Base-by-base conservation (phyloP, 805 yeast genomes). In the Millerozyma miso region DNA sequence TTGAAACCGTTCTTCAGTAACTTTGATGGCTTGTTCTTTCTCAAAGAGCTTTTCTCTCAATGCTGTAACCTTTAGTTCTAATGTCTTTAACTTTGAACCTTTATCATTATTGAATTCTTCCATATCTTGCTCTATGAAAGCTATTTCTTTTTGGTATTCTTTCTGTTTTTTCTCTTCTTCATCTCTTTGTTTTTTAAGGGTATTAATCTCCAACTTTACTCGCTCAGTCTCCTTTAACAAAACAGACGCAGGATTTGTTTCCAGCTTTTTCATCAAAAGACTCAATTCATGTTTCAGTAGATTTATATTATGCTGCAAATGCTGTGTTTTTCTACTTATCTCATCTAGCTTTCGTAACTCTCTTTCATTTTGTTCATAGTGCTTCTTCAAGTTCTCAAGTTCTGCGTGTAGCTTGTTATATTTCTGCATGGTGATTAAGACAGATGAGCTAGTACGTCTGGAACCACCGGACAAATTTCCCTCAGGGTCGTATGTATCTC, bases 391-490 rank as follows among this genome's bases (percentile, higher is more conserved):
- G 2, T 49, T 55, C 14, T 63, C 60, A 10, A 79, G 58, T 43
- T 69, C 65, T 7, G 55, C 52, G 18, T 67, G 65, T 10, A 76
- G 54, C 13, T 55, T 60, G 53, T 85, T 85, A 51, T 75, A 83
- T 44, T 77, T 77, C 54, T 84, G 91, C 59, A 89, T 78, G 35
- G 77, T 79, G 8, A 79, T 59, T 43, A 90, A 69, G 2, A 85
- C 61, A 0, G 88, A 76, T 1, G 79, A 73, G 13, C 77, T 67
- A 38, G 71, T 69, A 48, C 73, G 80, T 51, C 91, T 74, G 16
- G 95, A 82, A n/a, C 98, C 98, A 38, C 99, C 99, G 1, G 97
- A 86, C 19, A 93, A 69, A 5, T 96, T 87, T 13, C 99, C 99
- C 51, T 85, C 88, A 0, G 99, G 99, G 58, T 93, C 99, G 63